These are phyloP conservation scores for Geranomyces variabilis DNA, from an alignment of 192 early-diverging fungal genomes.

Conservation along the genomic window DNA sequence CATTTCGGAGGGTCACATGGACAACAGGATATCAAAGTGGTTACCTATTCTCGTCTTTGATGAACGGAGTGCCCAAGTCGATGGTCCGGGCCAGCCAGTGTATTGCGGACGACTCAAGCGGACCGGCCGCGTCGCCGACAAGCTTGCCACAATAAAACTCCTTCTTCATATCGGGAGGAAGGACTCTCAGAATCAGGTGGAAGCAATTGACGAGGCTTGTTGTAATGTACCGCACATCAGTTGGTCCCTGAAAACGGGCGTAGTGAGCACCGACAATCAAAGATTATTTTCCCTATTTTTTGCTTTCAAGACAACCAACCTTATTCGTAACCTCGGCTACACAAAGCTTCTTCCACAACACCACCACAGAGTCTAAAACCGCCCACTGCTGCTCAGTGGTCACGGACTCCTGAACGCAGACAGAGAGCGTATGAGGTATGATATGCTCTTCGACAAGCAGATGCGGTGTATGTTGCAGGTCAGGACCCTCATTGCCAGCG, in stretches of 20 bases:
- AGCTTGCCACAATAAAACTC: slow-evolving; percentile 22
- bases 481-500: background rate
- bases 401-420: slow-evolving; percentile 20
- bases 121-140: background rate
- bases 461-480: slow-evolving; percentile 19
- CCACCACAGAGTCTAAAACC: slow-evolving; percentile 20
- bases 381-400: slow-evolving; percentile 7
- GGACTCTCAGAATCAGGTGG: slow-evolving; percentile 31
- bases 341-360: slow-evolving; percentile 27
- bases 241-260: slow-evolving; percentile 2
- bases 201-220: slow-evolving; percentile 25
- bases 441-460: slow-evolving; percentile 18
- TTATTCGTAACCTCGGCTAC: slow-evolving; percentile 15
- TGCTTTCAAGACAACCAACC: background rate
- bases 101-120: slow-evolving; percentile 9
- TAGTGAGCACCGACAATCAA: background rate
- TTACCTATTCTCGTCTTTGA: slow-evolving; percentile 27
- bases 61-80: slow-evolving; percentile 30
- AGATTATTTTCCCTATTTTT: background rate
- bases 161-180: slow-evolving; percentile 18
- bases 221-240: slow-evolving; percentile 19
- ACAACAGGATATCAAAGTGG: background rate
- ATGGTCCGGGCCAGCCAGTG: slow-evolving; percentile 17
- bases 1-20: background rate
- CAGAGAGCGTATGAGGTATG: slow-evolving; percentile 22